These are phyloP conservation scores for Aurantiochytrium sp. DNA, from an alignment of 108 stramenopile genomes.

Conservation along the genomic window DNA sequence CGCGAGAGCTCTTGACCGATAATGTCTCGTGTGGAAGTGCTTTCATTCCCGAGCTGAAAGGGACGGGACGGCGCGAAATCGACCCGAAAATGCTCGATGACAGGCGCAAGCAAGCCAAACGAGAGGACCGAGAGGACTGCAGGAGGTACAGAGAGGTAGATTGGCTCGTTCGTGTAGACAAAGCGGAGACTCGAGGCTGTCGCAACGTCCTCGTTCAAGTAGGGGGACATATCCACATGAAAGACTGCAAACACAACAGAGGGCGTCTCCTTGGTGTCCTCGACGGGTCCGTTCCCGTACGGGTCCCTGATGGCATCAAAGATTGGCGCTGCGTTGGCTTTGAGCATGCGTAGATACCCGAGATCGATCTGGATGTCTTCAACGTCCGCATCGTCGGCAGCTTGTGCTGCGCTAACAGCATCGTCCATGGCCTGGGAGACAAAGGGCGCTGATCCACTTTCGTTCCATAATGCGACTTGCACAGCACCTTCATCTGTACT, in stretches of 20 bases:
- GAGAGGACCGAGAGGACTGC: background rate
- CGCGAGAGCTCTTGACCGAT: background rate
- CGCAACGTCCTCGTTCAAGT: background rate
- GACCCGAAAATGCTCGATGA: background rate
- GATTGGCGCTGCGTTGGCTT: background rate
- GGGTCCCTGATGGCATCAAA: background rate
- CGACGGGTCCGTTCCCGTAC: background rate
- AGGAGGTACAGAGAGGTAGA: background rate
- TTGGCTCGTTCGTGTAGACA: background rate
- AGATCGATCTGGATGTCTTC: background rate
- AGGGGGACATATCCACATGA: background rate
- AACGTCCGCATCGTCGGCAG: background rate
- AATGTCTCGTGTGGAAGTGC: background rate
- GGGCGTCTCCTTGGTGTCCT: background rate
- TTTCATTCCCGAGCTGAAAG: background rate
- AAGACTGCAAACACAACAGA: background rate
- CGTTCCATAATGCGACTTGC: background rate
- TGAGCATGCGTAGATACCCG: background rate
- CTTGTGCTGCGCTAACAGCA: background rate
- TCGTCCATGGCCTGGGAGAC: background rate
- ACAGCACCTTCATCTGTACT: background rate
- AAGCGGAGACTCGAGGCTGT: background rate
- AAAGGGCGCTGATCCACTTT: background rate
- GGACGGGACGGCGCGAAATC: background rate
- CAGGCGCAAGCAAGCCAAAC: background rate